Percentiles rank a stretch among this genome's conserved stretches.
Evolutionary conservation across 1,284 basidiomycete genomes (phyloP).

Genomic region (Cryptococcus sp.): DNA sequence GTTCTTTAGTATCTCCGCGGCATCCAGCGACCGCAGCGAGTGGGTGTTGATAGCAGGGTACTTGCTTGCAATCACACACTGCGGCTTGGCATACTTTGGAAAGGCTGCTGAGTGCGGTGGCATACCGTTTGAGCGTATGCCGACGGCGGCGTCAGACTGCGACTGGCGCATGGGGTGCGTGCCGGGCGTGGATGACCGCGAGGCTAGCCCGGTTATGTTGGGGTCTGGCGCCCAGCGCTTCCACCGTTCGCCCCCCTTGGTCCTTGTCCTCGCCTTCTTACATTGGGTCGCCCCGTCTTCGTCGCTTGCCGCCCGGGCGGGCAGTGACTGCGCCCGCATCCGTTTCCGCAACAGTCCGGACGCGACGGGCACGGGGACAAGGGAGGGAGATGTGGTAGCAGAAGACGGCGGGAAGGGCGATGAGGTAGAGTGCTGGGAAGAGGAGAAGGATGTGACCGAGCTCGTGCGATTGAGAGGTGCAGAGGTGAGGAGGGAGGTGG

Average conservation of each 20-base stretch:
- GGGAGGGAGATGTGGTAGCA: not conserved
- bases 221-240: no score
- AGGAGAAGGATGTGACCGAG: not conserved
- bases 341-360: conserved; percentile 3
- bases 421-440: conserved; percentile 10
- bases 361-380: not conserved
- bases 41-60: conserved; percentile 74
- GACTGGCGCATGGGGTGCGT: no score
- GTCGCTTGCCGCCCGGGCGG: not conserved
- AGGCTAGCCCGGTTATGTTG: no score
- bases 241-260: no score
- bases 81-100: no score
- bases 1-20: conserved; percentile 79
- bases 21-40: conserved; percentile 78
- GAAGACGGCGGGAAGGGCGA: no score
- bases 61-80: conserved; percentile 22
- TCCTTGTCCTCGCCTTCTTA: no score
- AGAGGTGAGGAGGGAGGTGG: conserved; percentile 29
- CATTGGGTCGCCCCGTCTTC: no score
- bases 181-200: no score
- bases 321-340: conserved; percentile 18
- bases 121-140: not conserved
- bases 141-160: no score
- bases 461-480: conserved; percentile 29
- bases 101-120: no score